Evolutionary conservation across 2,329 filamentous ascomycete genomes (phyloP), one percentile per base, ranked within the genome.

Genomic region (Dactylella cylindrospora): DNA sequence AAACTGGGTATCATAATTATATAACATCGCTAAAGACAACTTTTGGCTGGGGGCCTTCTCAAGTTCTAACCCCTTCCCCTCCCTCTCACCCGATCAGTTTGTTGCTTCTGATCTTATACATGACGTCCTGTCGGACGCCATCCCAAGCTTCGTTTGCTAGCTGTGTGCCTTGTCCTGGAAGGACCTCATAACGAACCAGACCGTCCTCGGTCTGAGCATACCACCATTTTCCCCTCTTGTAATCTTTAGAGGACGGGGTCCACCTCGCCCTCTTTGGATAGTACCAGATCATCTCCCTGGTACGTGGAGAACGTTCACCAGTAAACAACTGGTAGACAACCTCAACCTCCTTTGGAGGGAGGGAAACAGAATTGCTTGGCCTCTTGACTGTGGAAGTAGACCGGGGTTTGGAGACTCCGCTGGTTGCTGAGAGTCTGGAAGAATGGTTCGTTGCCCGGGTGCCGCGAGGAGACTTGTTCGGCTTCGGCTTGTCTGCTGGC

Each of bases 321-420:
- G 12, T 31, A 19, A 33, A 17, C 2, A 4, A 26, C 28, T 54
- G 50, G 40, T 39, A 25, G n/a, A 33, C 28, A 31, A 51, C 47
- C 36, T 20, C 23, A n/a, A 40, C 40, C n/a, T 5, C 12, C 19
- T 32, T n/a, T 12, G 26, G 17, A 8, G 17, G 12, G 12, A 10
- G 12, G 25, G 39, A n/a, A n/a, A n/a, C n/a, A n/a, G n/a, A n/a
- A n/a, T 35, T 35, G 6, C n/a, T 13, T 5, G n/a, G n/a, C 32
- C n/a, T 35, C n/a, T 6, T 13, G 12, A 15, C 5, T 6, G n/a
- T 13, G n/a, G 32, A 6, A 7, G n/a, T 35, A 15, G 36, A 19
- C 23, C 36, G 36, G 7, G 36, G 19, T 22, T 39, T 39, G 15
- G 36, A 39, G 15, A 39, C 36, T 4, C 9, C 36, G 23, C 36